Evolutionary conservation across 495 filamentous ascomycete genomes (phyloP), one percentile per base, ranked within the genome.

Genomic region (Beverwykella pulmonaria): DNA sequence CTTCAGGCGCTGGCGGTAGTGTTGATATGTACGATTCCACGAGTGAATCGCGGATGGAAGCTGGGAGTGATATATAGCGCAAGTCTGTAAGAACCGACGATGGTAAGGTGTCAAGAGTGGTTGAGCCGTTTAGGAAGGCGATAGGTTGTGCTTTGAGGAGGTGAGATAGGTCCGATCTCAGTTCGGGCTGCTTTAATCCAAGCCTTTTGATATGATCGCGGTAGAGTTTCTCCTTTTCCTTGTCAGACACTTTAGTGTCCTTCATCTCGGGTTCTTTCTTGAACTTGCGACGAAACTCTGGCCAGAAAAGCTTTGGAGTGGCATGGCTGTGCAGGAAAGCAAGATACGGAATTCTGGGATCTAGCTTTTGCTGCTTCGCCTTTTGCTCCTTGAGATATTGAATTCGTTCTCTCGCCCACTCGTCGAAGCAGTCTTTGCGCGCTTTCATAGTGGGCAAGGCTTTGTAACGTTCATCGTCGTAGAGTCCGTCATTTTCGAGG

Each of bases 231-330:
- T 98, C 94, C 1, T 92, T 84, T 63, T 97, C 92, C 71, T 92
- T 95, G 73, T 98, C 95, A 0, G 79, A 76, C 27, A 97, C 73
- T 49, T 88, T 84, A 7, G 84, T 74, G 67, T 93, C 88, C 53
- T 85, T 87, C 93, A 98, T 95, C 56, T 86, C 86, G 0, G 83
- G 73, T 60, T 93, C 92, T 64, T 89, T 92, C 63, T 88, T 88
- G 70, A 87, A 94, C 72, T 97, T 98, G 30, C 93, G 83, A 67
- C 91, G 91, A 75, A 98, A 98, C 73, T 98, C 94, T 0, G 90
- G 87, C 94, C 94, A 98, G 76, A 95, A 98, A 12, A 98, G 79
- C 77, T 97, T 97, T 1, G 90, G 88, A 0, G 88, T 93, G 0
- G 92, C 92, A 60, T 89, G 80, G 64, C 88, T 86, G 61, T 92